phyloP scores from a whole-genome alignment of 495 filamentous ascomycete species.

The Achaetomiella virescens region DNA sequence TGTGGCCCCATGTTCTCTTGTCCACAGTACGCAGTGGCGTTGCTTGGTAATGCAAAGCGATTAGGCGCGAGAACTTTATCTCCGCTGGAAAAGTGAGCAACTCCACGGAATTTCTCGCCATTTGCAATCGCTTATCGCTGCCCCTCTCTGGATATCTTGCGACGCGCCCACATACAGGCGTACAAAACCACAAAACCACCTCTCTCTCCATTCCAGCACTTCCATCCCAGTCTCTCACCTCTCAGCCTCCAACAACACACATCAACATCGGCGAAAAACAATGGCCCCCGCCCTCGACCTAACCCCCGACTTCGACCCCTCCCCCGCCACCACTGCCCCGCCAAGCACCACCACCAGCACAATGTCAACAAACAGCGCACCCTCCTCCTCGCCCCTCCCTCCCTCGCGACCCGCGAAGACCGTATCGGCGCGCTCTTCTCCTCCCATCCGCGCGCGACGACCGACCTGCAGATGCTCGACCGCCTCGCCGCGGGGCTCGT shows the following conservation, averaged over 20 bases:
- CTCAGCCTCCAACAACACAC: not conserved
- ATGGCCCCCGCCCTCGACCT: constrained; percentile 27
- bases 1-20: not conserved
- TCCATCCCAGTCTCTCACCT: not conserved
- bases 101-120: constrained; percentile 15
- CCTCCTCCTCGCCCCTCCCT: constrained; percentile 50
- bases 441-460: constrained; percentile 61
- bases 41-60: constrained; percentile 23
- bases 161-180: not conserved
- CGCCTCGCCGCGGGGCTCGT: constrained; percentile 80
- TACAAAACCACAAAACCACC: not conserved
- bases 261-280: constrained; percentile 2
- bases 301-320: constrained; percentile 25
- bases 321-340: constrained; percentile 12
- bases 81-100: constrained; percentile 15
- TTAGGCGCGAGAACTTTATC: constrained; percentile 1
- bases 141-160: not conserved
- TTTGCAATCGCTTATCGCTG: constrained; percentile 3
- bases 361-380: constrained; percentile 30
- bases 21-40: constrained; percentile 17
- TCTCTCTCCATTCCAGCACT: not conserved
- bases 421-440: constrained; percentile 40
- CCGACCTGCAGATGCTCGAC: constrained; percentile 98
- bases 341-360: not conserved
- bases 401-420: constrained; percentile 45